Percentiles rank a stretch among this genome's conserved stretches.
These are phyloP conservation scores for Erysimum cheiranthoides DNA, from an alignment of 345 rosid species.

Conservation along the genomic window DNA sequence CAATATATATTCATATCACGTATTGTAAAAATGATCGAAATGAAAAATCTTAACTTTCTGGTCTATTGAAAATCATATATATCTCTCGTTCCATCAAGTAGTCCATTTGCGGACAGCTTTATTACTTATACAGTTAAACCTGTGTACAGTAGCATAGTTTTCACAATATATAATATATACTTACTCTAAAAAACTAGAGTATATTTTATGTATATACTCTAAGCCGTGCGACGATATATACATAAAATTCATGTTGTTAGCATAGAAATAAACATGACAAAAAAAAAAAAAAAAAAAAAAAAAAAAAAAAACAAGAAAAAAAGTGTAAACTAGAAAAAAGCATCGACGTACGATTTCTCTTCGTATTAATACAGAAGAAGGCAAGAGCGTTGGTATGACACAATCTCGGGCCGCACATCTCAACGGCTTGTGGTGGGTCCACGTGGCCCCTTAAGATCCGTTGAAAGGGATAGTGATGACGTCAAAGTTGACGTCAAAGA, in stretches of 20 bases:
- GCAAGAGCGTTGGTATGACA: slow-evolving; percentile 10
- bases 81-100: no score
- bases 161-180: no score
- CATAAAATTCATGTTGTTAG: no score
- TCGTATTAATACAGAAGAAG: background rate
- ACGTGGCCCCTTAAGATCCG: slow-evolving; percentile 30
- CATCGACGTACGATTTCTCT: slow-evolving; percentile 5
- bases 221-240: no score
- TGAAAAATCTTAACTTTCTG: background rate
- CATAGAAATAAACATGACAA: background rate
- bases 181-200: no score
- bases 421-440: slow-evolving; percentile 36
- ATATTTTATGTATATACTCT: no score
- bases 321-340: slow-evolving; percentile 4
- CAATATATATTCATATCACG: no score
- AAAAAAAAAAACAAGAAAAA: background rate
- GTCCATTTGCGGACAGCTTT: background rate
- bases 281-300: background rate
- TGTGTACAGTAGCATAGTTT: background rate
- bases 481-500: slow-evolving; percentile 47
- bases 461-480: slow-evolving; percentile 41
- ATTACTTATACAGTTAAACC: background rate
- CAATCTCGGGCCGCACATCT: slow-evolving; percentile 36
- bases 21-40: background rate
- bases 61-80: background rate